Evolutionary conservation across 2,329 filamentous ascomycete species (phyloP), one percentile per base, ranked within the genome.

Genomic region (Penicillium olsonii): DNA sequence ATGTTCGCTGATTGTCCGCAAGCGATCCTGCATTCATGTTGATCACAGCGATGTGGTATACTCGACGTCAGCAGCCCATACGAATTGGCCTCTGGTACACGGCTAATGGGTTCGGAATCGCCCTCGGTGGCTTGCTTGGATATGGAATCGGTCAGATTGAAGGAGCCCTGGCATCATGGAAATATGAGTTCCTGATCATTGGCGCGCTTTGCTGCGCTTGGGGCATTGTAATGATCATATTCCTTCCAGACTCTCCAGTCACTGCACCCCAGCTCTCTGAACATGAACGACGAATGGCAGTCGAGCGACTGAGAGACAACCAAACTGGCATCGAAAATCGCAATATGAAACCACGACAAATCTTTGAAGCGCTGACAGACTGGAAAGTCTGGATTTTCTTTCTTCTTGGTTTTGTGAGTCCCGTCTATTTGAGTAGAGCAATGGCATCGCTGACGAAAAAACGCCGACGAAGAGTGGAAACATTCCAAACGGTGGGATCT

Each of bases 11-110:
- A 24, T 8, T 3, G 7, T 11, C 11, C 17, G 73, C 72, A 41
- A 69, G 75, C 11, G 78, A 81, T 54, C 81, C 81, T 0, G 75
- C 75, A 0, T 82, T 84, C 48, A 82, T 84, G 72, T 64, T 85
- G 1, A 78, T 84, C 8, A 52, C 50, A 2, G 48, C 50, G 5
- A 58, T 54, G 37, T 61, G 53, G 40, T 62, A 60, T 35, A 60
- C 52, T 6, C 50, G 57, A 5, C 26, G 45, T 2, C 46, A 68
- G 39, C 63, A 67, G 34, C 60, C 59, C 3, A 55, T 59, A 6
- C 56, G 65, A 14, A 62, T 63, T 27, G 59, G 60, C 3, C 43
- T 63, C 3, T 66, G 60, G 55, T 68, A 66, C 37, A 60, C 67
- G 0, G 71, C 70, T 2, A 75, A 75, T 29, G 73, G 71, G 1